These are phyloP conservation scores for Firmiana major DNA, from an alignment of 345 rosid species.

Conservation along the genomic window DNA sequence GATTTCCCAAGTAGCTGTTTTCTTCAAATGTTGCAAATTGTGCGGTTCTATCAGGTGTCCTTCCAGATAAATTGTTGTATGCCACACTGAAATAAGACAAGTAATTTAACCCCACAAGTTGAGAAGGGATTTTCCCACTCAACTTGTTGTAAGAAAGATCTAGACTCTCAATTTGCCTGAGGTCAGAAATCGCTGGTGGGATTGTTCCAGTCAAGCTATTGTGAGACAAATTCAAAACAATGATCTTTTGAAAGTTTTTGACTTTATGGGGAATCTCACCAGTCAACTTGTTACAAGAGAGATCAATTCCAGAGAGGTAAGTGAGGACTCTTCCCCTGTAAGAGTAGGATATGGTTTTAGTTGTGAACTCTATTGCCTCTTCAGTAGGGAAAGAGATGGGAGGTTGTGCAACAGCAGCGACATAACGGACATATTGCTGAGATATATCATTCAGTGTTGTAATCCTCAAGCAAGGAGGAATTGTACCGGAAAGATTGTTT, in stretches of 20 bases:
- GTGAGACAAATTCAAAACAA: constrained; percentile 17
- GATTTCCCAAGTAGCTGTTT: constrained; percentile 24
- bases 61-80: constrained; percentile 29
- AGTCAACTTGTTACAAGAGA: constrained; percentile 21
- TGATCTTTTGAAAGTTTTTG: background rate
- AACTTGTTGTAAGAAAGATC: constrained; percentile 29
- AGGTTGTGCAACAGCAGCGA: fast-evolving
- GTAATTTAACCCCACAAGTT: background rate
- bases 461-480: constrained; percentile 11
- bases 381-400: background rate
- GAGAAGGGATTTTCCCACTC: constrained; percentile 18
- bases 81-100: constrained; percentile 22
- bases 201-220: constrained; percentile 17
- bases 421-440: background rate
- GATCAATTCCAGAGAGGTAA: constrained; percentile 24
- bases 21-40: constrained; percentile 30
- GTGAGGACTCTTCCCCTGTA: background rate
- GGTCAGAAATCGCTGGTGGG: constrained; percentile 19
- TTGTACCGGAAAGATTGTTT: constrained; percentile 8
- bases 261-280: constrained; percentile 22
- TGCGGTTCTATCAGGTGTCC: background rate
- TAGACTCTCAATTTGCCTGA: constrained; percentile 25
- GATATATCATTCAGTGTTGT: background rate
- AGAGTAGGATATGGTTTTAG: constrained; percentile 12
- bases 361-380: constrained; percentile 9